These are phyloP conservation scores for Tylopilus sp. DNA, from an alignment of 768 basidiomycete genomes.

Conservation along the genomic window DNA sequence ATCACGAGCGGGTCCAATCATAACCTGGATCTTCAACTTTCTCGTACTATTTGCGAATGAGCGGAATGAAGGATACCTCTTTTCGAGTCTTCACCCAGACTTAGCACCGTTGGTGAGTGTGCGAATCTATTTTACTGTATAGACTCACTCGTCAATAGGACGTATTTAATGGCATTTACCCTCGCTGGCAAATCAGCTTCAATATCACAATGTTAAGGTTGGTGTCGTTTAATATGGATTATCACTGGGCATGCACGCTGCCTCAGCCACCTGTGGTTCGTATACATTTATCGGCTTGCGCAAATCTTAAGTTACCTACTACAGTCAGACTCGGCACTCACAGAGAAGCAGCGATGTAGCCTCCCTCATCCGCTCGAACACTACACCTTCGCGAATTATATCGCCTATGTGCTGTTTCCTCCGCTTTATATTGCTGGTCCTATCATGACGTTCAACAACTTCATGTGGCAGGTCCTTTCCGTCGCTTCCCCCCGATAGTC, in stretches of 20 bases:
- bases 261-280: conserved; percentile 42
- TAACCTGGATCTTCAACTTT: conserved; percentile 79
- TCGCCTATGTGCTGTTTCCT: conserved; percentile 86
- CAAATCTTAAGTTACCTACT: conserved; percentile 2
- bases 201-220: conserved; percentile 96
- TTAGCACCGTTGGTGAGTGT: conserved; percentile 60
- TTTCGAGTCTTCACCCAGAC: conserved; percentile 49
- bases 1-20: conserved; percentile 44
- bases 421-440: conserved; percentile 96
- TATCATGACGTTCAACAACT: conserved; percentile 95
- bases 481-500: background rate
- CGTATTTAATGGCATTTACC: conserved; percentile 67
- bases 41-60: conserved; percentile 76
- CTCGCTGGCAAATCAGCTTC: conserved; percentile 91
- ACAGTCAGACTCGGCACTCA: conserved; percentile 32
- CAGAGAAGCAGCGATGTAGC: conserved; percentile 59
- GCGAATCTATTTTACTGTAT: background rate
- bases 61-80: conserved; percentile 67
- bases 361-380: conserved; percentile 50
- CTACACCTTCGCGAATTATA: conserved; percentile 70
- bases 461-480: conserved; percentile 78
- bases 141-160: conserved; percentile 45
- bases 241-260: conserved; percentile 71
- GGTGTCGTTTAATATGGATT: conserved; percentile 91
- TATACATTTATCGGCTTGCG: background rate